Percentiles rank a stretch among this genome's conserved stretches.
These are phyloP conservation scores for Tetrapyrgos nigripes DNA, from an alignment of 1,284 basidiomycete genomes.

Conservation along the genomic window DNA sequence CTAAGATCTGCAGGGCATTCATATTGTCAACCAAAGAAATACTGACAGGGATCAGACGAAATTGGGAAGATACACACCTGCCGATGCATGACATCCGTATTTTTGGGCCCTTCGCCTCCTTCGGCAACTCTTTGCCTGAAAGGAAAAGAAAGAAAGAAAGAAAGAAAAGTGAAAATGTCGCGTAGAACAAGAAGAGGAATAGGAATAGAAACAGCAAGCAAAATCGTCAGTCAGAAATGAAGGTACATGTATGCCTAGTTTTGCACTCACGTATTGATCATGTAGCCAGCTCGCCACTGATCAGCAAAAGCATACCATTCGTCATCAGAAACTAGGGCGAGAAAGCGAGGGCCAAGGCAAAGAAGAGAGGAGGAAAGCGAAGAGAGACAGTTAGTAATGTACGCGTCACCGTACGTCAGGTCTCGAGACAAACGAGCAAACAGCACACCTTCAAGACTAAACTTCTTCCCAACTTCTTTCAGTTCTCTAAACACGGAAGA, in stretches of 20 bases:
- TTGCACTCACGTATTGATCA: conserved; percentile 34
- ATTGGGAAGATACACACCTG: conserved; percentile 40
- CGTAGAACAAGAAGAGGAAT: too few species aligned
- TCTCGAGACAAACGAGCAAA: conserved; percentile 4
- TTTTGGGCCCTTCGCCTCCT: conserved; percentile 53
- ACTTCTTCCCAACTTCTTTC: conserved; percentile 32
- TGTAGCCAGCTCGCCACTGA: conserved; percentile 64
- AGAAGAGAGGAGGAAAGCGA: neutral
- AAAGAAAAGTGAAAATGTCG: too few species aligned
- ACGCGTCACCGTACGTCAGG: neutral
- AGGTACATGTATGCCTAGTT: neutral
- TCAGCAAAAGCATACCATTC: conserved; percentile 58
- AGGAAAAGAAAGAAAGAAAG: neutral
- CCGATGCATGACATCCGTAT: conserved; percentile 63
- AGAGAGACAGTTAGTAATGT: neutral
- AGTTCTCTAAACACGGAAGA: conserved; percentile 51
- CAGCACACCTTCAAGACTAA: conserved; percentile 24
- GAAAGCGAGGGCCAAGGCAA: too few species aligned
- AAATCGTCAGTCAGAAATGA: too few species aligned
- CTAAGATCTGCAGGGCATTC: conserved; percentile 51
- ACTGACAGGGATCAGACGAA: neutral
- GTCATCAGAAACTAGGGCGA: conserved; percentile 20
- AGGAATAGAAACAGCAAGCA: too few species aligned
- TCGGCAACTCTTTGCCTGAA: conserved; percentile 44
- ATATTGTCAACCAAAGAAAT: too few species aligned